A percentile compares a stretch with the other conserved stretches of the same genome.
Evolutionary conservation across 352 stramenopile genomes (phyloP).

Genomic region (Phytophthora fragariaefolia): DNA sequence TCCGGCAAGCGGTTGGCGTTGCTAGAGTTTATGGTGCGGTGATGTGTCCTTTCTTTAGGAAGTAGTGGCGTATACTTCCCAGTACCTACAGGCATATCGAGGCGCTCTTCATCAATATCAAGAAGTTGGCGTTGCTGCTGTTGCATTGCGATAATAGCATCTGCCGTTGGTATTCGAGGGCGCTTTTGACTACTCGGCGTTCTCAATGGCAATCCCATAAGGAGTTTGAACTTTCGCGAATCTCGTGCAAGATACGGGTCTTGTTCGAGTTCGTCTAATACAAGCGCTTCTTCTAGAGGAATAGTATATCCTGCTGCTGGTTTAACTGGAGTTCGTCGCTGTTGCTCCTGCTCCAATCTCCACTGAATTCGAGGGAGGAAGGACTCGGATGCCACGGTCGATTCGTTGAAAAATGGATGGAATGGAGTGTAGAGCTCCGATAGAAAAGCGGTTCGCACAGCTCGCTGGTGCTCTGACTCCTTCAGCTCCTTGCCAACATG

Average conservation of each 20-base stretch:
- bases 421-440: conserved; percentile 66
- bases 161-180: conserved; percentile 46
- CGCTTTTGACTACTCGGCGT: conserved; percentile 38
- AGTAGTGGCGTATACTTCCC: conserved; percentile 14
- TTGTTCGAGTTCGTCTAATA: conserved; percentile 53
- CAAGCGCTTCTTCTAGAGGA: conserved; percentile 43
- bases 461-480: conserved; percentile 35
- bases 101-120: conserved; percentile 34
- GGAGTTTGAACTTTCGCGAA: conserved; percentile 59
- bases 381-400: conserved; percentile 46
- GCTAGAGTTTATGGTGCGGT: conserved; percentile 12
- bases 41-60: conserved; percentile 12
- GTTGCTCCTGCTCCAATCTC: conserved; percentile 39
- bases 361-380: conserved; percentile 59
- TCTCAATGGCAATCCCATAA: conserved; percentile 55
- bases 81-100: conserved; percentile 14
- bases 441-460: conserved; percentile 38
- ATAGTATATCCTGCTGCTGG: conserved; percentile 42
- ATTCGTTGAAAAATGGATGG: conserved; percentile 57
- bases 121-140: conserved; percentile 35
- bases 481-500: conserved; percentile 36
- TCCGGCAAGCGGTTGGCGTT: conserved; percentile 27
- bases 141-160: conserved; percentile 46
- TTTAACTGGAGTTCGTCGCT: conserved; percentile 26
- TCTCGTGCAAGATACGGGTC: conserved; percentile 60